Evolutionary conservation across 176 grass and related monocot species (phyloP), one percentile per base, ranked within the genome.

Genomic region (Avena insularis): DNA sequence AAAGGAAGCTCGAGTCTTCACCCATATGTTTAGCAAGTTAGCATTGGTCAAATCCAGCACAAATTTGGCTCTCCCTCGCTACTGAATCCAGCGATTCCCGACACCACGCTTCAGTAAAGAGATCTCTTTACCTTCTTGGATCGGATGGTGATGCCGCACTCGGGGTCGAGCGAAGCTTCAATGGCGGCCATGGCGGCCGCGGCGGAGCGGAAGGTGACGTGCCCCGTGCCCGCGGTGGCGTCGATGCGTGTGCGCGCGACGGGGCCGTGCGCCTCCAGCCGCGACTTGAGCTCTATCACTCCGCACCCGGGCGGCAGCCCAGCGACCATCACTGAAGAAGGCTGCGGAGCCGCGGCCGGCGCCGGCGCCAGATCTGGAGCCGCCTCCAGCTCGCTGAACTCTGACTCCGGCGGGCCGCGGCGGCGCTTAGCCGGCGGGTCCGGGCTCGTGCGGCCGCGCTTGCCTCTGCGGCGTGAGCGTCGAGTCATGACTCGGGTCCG

Each of bases 231-330:
- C 14, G 88, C 74, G 25, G 84, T 78, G 31, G 77, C 87, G 85
- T 93, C 82, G 73, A 97, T 84, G 36, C 91, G 89, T 43, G 90
- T 91, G 53, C 95, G 89, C 75, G 95, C 88, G 82, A 98, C 65
- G 84, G 93, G 69, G 2, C 95, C 93, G 79, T 93, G 95, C 71
- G 89, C 81, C 85, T 93, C 50, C 77, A 98, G 87, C 54, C 90
- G 90, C 54, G 89, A 97, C 89, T 93, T 97, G 59, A 97, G 95
- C 83, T 93, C 91, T 19, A 97, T 91, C 87, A 97, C 95, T 35
- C 90, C 90, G 88, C 93, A 97, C 20, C 76, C 92, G 25, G 53
- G 83, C 33, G 92, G 92, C 82, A 97, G 85, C 21, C 94, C 92
- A 20, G 80, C 87, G 45, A 97, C 89, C 77, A 94, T 86, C 43